A percentile compares a stretch with the other conserved stretches of the same genome.
phyloP scores from a whole-genome alignment of 73 alveolate species.

The Blepharisma stoltei region DNA sequence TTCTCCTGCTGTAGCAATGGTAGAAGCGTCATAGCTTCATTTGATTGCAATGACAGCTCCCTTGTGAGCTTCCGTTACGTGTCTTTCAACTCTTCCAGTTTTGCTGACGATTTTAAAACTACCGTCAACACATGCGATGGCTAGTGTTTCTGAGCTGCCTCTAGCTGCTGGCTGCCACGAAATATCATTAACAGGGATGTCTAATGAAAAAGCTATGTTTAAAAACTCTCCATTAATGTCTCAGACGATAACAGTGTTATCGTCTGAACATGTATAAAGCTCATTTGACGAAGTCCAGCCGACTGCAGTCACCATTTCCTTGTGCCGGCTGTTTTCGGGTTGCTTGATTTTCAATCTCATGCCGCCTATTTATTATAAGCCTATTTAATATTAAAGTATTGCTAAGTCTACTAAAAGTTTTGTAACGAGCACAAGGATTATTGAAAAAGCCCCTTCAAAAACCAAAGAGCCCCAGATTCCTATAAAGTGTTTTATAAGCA shows the following conservation, averaged over 20 bases:
- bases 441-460: too few relatives aligned
- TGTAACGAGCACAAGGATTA: too few relatives aligned
- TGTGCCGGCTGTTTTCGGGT: constrained; percentile 73
- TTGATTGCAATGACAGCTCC: constrained; percentile 85
- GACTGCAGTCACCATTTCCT: constrained; percentile 82
- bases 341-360: constrained; percentile 90
- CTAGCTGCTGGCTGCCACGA: constrained; percentile 84
- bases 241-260: constrained; percentile 84
- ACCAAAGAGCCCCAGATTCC: too few relatives aligned
- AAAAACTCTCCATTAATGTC: constrained; percentile 86
- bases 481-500: too few relatives aligned
- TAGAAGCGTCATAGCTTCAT: constrained; percentile 94
- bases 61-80: constrained; percentile 85
- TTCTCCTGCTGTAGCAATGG: constrained; percentile 93
- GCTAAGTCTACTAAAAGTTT: too few relatives aligned
- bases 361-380: background rate
- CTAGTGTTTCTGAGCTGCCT: constrained; percentile 80
- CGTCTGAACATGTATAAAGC: constrained; percentile 75
- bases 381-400: too few relatives aligned
- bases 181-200: constrained; percentile 71
- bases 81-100: constrained; percentile 88
- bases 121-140: constrained; percentile 93
- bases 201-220: constrained; percentile 69
- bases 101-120: constrained; percentile 66
- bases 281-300: constrained; percentile 88